Conservation (phyloP, 345 rosid genomes). For the Hirschfeldia incana region DNA sequence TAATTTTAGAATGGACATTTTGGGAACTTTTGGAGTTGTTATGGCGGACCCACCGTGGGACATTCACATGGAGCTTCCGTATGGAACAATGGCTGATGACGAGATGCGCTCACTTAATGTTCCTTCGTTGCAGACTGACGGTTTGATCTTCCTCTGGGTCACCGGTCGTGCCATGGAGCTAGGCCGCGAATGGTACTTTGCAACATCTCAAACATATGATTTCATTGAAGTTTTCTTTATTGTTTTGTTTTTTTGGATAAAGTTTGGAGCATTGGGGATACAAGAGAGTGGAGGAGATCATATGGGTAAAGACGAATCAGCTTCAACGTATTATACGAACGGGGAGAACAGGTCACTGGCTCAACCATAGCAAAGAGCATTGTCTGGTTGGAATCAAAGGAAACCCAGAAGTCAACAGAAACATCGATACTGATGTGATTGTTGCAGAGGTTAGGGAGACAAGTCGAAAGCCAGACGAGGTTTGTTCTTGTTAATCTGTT, state of each 20-base stretch:
- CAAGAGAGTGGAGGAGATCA: conserved; percentile 93
- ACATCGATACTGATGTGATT: conserved; percentile 94
- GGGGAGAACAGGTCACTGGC: conserved; percentile 99
- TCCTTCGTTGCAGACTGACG: conserved; percentile 97
- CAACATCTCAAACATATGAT: not conserved
- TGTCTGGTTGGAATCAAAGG: conserved; percentile 99
- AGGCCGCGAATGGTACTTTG: conserved; percentile 88
- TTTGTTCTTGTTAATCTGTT: conserved; percentile 35
- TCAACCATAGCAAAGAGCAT: conserved; percentile 97
- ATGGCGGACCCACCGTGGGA: conserved; percentile 99
- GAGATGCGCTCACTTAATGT: conserved; percentile 99
- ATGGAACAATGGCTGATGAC: conserved; percentile 99
- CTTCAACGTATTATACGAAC: conserved; percentile 98
- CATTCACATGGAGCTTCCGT: conserved; percentile 99
- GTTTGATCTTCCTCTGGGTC: conserved; percentile 97
- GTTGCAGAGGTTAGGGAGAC: conserved; percentile 99
- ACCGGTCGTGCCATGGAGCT: conserved; percentile 99
- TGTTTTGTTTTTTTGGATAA: not conserved
- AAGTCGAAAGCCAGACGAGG: conserved; percentile 99
- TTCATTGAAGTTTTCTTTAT: not conserved
- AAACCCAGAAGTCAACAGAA: conserved; percentile 87
- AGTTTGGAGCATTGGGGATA: conserved; percentile 98
- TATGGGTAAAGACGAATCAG: conserved; percentile 93
- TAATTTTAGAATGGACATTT: conserved; percentile 86
- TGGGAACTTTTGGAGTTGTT: conserved; percentile 94